Conservation (phyloP, 2,329 filamentous ascomycete species). For the Coniochaeta sp. region DNA sequence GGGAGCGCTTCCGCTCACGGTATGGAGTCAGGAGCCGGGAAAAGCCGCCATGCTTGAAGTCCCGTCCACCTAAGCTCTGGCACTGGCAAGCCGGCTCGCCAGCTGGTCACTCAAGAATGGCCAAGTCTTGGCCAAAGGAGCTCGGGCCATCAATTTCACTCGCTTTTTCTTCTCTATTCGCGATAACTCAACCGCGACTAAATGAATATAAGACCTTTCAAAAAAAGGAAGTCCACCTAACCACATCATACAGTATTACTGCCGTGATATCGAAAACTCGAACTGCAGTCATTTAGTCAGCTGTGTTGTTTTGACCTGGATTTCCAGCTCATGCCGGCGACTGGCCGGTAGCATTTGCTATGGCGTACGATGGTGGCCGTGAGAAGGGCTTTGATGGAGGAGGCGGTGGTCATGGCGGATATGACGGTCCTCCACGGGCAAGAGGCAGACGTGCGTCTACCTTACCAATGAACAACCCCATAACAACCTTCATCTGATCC, state of each 20-base stretch:
- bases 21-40: neutral
- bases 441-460: slow-evolving; percentile 15
- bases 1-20: neutral
- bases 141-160: neutral
- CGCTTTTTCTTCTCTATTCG: neutral
- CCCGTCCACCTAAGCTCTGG: no score
- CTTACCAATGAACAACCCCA: neutral
- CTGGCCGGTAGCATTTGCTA: slow-evolving; percentile 14
- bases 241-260: neutral
- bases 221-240: neutral
- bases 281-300: neutral
- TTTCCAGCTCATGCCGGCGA: neutral
- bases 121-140: neutral
- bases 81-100: neutral
- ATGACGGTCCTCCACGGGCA: slow-evolving; percentile 3
- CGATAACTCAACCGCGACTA: neutral
- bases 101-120: no score
- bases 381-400: slow-evolving; percentile 25
- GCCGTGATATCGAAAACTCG: neutral
- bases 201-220: neutral
- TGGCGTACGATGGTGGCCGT: slow-evolving; percentile 49
- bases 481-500: neutral
- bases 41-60: neutral
- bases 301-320: neutral
- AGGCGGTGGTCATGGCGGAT: slow-evolving; percentile 19